These are phyloP conservation scores for Rhizophagus prolifer DNA, from an alignment of 192 early-diverging fungal species.

Conservation along the genomic window DNA sequence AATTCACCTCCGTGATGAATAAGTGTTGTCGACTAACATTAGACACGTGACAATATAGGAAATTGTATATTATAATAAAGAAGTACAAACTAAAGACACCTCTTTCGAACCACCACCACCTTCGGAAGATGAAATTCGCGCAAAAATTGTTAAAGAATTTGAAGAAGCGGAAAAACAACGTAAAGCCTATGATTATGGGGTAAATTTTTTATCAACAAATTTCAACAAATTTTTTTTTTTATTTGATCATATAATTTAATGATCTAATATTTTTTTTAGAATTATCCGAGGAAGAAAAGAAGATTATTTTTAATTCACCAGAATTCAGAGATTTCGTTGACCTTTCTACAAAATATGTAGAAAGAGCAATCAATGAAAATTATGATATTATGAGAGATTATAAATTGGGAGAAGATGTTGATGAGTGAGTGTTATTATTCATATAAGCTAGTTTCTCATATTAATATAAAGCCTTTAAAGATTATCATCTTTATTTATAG, in stretches of 20 bases:
- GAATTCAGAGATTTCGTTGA: constrained; percentile 88
- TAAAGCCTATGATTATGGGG: constrained; percentile 44
- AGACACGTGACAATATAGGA: constrained; percentile 47
- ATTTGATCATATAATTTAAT: not conserved
- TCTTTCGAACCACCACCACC: constrained; percentile 52
- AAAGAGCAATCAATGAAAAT: constrained; percentile 82
- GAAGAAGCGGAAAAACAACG: constrained; percentile 53
- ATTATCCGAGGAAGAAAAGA: constrained; percentile 85
- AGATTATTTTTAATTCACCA: constrained; percentile 67
- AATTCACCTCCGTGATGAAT: not conserved
- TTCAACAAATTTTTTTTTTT: not conserved
- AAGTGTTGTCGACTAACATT: too few species aligned
- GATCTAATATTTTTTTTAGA: constrained; percentile 42
- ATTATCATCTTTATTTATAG: constrained; percentile 32
- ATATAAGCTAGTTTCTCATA: not conserved
- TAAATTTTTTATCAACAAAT: constrained; percentile 23
- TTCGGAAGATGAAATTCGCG: constrained; percentile 54
- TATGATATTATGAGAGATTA: constrained; percentile 97
- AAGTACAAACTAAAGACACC: constrained; percentile 70
- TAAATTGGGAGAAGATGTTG: constrained; percentile 57
- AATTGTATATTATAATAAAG: constrained; percentile 89
- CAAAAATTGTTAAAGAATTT: constrained; percentile 65
- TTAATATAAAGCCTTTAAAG: not conserved
- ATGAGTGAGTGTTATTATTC: constrained; percentile 41
- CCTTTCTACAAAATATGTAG: constrained; percentile 80